These are phyloP conservation scores for Nakataea oryzae DNA, from an alignment of 2,329 filamentous ascomycete species.

Conservation along the genomic window DNA sequence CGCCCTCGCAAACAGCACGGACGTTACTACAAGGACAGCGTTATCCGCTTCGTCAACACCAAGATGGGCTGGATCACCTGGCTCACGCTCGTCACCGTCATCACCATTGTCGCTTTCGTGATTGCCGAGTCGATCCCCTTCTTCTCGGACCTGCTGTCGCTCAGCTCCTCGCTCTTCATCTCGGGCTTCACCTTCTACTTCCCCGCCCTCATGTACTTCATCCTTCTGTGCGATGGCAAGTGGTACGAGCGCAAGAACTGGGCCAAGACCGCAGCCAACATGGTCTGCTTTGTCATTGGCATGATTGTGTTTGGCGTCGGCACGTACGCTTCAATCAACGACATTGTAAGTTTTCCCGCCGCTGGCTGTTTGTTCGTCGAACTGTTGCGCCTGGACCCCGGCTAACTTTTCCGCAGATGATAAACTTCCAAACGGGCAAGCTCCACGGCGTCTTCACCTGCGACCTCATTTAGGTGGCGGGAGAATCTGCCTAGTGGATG, in stretches of 20 bases:
- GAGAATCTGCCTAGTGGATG: not conserved
- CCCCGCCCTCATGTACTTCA: conserved; percentile 21
- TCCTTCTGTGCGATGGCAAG: conserved; percentile 18
- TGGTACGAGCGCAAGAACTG: conserved; percentile 16
- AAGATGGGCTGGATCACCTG: conserved; percentile 36
- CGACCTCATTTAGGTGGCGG: not conserved
- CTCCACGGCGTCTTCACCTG: not conserved
- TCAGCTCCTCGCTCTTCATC: conserved; percentile 37
- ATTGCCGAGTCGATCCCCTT: conserved; percentile 65
- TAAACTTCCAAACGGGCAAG: not conserved
- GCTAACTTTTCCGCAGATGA: not conserved
- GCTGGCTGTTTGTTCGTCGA: no score
- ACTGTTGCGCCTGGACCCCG: not conserved
- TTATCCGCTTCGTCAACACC: conserved; percentile 36
- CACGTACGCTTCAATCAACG: conserved; percentile 7
- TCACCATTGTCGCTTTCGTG: conserved; percentile 58
- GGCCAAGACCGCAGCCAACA: conserved; percentile 2
- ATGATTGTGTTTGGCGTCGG: conserved; percentile 3
- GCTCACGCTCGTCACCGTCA: conserved; percentile 42
- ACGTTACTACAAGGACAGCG: conserved; percentile 29
- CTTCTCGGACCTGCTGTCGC: conserved; percentile 57
- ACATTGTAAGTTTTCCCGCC: conserved; percentile 4
- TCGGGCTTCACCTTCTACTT: conserved; percentile 31
- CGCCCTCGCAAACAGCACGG: no score
- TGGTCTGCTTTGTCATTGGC: conserved; percentile 4